These are phyloP conservation scores for Ophiostoma perfectum DNA, from an alignment of 2,329 filamentous ascomycete genomes.

Conservation along the genomic window DNA sequence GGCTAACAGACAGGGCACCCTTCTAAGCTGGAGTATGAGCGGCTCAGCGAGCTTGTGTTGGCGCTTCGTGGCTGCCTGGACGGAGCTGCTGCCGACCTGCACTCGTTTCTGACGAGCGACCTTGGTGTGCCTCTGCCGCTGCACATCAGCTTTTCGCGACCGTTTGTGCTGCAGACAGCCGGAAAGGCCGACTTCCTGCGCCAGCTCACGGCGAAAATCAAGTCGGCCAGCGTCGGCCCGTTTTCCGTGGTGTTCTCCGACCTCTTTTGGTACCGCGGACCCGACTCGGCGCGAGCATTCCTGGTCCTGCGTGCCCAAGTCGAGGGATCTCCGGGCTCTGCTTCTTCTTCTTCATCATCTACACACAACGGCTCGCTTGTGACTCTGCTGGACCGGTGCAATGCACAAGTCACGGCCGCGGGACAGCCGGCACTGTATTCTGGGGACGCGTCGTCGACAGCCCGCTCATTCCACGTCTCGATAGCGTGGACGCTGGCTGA, in stretches of 20 bases:
- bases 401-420: conserved; percentile 54
- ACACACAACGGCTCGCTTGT: conserved; percentile 51
- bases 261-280: conserved; percentile 49
- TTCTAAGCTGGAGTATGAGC: conserved; percentile 23
- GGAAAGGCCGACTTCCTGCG: conserved; percentile 64
- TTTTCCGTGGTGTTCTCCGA: conserved; percentile 39
- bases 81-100: conserved; percentile 50
- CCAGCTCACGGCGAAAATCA: conserved; percentile 44
- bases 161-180: conserved; percentile 67
- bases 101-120: conserved; percentile 69
- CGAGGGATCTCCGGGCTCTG: not conserved
- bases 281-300: conserved; percentile 68
- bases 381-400: conserved; percentile 60
- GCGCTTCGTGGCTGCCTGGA: conserved; percentile 28
- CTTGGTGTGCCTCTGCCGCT: conserved; percentile 73
- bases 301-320: conserved; percentile 63
- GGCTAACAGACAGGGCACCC: conserved; percentile 48
- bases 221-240: conserved; percentile 25
- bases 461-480: conserved; percentile 71
- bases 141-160: conserved; percentile 84
- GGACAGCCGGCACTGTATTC: conserved; percentile 67
- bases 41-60: not conserved
- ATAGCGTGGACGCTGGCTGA: conserved; percentile 72
- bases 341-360: not conserved
- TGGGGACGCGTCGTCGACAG: not conserved